phyloP scores from a whole-genome alignment of 2,329 filamentous ascomycete species.

The Macroventuria anomochaeta region DNA sequence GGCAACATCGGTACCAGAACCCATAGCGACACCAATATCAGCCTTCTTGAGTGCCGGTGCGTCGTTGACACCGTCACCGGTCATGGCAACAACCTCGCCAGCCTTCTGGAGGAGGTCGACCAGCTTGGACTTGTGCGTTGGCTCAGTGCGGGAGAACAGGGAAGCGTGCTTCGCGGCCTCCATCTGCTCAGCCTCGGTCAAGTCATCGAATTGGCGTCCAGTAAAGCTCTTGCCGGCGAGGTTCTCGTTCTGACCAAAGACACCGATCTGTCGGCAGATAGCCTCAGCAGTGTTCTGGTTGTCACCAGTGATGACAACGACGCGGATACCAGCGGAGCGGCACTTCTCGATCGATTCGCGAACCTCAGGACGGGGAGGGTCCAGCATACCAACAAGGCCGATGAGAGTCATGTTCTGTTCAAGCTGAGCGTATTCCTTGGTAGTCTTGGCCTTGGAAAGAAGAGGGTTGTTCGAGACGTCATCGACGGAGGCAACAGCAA shows the following conservation, averaged over 20 bases:
- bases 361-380: constrained; percentile 93
- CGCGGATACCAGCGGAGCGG: constrained; percentile 89
- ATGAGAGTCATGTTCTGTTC: constrained; percentile 95
- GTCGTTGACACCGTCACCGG: constrained; percentile 97
- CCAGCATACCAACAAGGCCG: constrained; percentile 93
- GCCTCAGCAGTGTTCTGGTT: constrained; percentile 97
- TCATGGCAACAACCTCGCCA: constrained; percentile 98
- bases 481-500: constrained; percentile 86
- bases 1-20: constrained; percentile 94
- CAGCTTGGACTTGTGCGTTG: constrained; percentile 94
- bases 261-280: constrained; percentile 95
- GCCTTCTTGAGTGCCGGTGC: constrained; percentile 97
- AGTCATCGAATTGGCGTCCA: constrained; percentile 89
- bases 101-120: constrained; percentile 93
- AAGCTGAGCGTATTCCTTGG: constrained; percentile 80
- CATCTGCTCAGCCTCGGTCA: constrained; percentile 79
- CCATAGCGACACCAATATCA: constrained; percentile 99
- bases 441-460: constrained; percentile 76
- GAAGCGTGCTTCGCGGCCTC: constrained; percentile 84
- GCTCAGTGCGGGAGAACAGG: constrained; percentile 95
- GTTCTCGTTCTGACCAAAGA: constrained; percentile 83
- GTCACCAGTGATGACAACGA: constrained; percentile 97
- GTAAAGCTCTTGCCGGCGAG: constrained; percentile 92
- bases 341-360: constrained; percentile 85
- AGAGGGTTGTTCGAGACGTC: constrained; percentile 74